Conservation (phyloP, 352 stramenopile species). For the Globisporangium acanthophoron region DNA sequence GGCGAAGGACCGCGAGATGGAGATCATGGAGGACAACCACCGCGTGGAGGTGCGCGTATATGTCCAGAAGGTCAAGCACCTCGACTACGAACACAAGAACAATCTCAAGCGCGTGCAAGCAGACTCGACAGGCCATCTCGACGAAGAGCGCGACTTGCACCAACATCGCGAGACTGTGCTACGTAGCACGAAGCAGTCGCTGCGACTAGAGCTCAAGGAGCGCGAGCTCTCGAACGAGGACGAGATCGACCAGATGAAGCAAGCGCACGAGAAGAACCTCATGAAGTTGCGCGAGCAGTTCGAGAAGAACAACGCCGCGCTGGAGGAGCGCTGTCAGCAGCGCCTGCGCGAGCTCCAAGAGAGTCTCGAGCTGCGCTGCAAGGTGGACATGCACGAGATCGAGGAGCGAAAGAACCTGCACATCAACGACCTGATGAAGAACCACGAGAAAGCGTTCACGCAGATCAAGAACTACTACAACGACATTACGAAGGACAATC, state of each 20-base stretch:
- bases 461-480: slow-evolving; percentile 97
- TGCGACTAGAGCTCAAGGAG: slow-evolving; percentile 83
- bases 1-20: slow-evolving; percentile 92
- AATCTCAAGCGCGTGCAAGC: slow-evolving; percentile 84
- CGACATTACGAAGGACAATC: slow-evolving; percentile 93
- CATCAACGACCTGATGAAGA: slow-evolving; percentile 94
- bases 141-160: slow-evolving; percentile 75
- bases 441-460: slow-evolving; percentile 90
- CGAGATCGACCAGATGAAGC: slow-evolving; percentile 87
- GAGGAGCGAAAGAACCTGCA: slow-evolving; percentile 94
- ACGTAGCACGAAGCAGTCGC: slow-evolving; percentile 64
- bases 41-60: slow-evolving; percentile 91
- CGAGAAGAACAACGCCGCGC: slow-evolving; percentile 74
- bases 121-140: slow-evolving; percentile 57
- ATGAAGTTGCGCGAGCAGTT: slow-evolving; percentile 89
- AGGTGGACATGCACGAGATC: slow-evolving; percentile 92
- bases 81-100: slow-evolving; percentile 94
- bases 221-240: slow-evolving; percentile 82
- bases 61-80: slow-evolving; percentile 93
- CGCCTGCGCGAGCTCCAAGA: slow-evolving; percentile 68
- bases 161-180: slow-evolving; percentile 55
- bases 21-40: slow-evolving; percentile 95
- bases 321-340: slow-evolving; percentile 68
- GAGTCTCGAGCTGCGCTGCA: slow-evolving; percentile 88
- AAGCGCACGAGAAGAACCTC: slow-evolving; percentile 91